Evolutionary conservation across 176 grass and related monocot species (phyloP).

Genomic region (Triticum timopheevii): DNA sequence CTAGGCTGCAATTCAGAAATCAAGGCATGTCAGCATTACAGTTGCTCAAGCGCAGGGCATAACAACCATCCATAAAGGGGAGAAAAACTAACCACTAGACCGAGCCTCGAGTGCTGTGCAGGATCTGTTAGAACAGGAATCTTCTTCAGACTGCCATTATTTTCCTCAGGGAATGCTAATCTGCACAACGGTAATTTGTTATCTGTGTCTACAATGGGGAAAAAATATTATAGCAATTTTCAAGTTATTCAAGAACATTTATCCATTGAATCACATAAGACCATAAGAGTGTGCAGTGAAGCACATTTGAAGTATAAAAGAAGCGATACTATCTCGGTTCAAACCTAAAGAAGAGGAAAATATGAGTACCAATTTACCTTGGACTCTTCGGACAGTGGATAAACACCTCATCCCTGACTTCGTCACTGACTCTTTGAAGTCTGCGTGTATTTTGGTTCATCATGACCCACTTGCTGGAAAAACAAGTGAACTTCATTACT

Average conservation of each 20-base stretch:
- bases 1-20: slow-evolving; percentile 64
- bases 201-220: background rate
- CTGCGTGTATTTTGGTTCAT: slow-evolving; percentile 99
- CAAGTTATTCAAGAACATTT: background rate
- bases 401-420: slow-evolving; percentile 96
- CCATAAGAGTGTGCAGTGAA: background rate
- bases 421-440: slow-evolving; percentile 97
- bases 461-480: slow-evolving; percentile 97
- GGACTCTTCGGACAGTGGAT: slow-evolving; percentile 83
- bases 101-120: slow-evolving; percentile 71
- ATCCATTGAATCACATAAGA: slow-evolving; percentile 4
- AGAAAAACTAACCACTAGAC: slow-evolving; percentile 73
- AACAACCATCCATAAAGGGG: slow-evolving; percentile 11
- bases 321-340: background rate
- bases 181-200: slow-evolving; percentile 31
- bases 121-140: slow-evolving; percentile 86
- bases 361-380: slow-evolving; percentile 51
- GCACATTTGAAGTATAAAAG: background rate
- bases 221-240: slow-evolving; percentile 3
- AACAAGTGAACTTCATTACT: slow-evolving; percentile 28
- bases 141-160: slow-evolving; percentile 96
- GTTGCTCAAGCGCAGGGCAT: slow-evolving; percentile 1
- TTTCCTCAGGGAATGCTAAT: slow-evolving; percentile 91
- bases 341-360: background rate
- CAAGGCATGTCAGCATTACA: slow-evolving; percentile 7